phyloP scores from a whole-genome alignment of 495 filamentous ascomycete species.

The Talaromyces liani region DNA sequence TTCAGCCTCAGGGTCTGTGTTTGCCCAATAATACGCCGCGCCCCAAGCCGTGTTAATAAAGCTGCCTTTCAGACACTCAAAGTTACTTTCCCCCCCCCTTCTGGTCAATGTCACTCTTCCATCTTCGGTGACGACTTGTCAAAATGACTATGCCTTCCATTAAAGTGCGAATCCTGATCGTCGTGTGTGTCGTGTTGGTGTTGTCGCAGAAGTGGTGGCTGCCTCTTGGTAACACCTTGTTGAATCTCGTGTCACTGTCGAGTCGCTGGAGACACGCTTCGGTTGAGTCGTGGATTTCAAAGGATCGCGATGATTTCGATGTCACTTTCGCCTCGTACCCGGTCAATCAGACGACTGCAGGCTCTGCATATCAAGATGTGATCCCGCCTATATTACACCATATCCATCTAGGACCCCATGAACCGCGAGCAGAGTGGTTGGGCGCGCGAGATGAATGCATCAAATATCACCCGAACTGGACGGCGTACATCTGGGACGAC shows the following conservation, averaged over 20 bases:
- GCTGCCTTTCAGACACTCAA: not conserved
- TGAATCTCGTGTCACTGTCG: conserved; percentile 22
- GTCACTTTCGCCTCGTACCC: conserved; percentile 31
- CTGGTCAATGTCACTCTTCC: not conserved
- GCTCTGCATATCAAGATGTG: conserved; percentile 17
- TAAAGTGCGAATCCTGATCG: not conserved
- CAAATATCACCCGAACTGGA: conserved; percentile 28
- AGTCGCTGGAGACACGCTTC: conserved; percentile 18
- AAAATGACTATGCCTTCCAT: not conserved
- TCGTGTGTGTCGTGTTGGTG: not conserved
- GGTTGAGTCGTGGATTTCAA: conserved; percentile 20
- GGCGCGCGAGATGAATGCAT: conserved; percentile 26
- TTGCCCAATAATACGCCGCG: not conserved
- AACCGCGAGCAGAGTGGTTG: conserved; percentile 20
- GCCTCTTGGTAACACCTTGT: conserved; percentile 5
- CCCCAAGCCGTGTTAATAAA: not conserved
- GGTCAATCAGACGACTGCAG: conserved; percentile 18
- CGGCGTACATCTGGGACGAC: conserved; percentile 55
- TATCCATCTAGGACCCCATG: conserved; percentile 23
- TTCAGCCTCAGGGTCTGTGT: not conserved
- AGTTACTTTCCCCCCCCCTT: not conserved
- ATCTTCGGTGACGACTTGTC: not conserved
- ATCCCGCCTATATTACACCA: conserved; percentile 32
- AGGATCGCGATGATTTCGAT: conserved; percentile 26
- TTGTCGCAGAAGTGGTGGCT: conserved; percentile 1